Evolutionary conservation across 2,329 filamentous ascomycete species (phyloP).

Genomic region (Clonostachys rhizophaga): DNA sequence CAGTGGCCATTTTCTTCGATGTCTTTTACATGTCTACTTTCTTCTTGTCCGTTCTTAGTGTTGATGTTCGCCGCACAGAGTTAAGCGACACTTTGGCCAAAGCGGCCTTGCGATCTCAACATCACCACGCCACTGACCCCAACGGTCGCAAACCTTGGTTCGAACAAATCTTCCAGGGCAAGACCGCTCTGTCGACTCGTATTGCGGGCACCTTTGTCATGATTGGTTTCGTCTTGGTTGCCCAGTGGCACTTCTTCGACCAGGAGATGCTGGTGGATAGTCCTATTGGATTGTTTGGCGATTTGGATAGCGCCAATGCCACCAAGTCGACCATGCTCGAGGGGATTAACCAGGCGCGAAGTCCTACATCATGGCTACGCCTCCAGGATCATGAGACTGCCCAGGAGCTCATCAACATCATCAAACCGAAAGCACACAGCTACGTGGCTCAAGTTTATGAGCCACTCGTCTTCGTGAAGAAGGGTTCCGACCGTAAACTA

Average conservation of each 20-base stretch:
- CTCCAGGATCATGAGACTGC: slow-evolving; percentile 78
- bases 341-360: slow-evolving; percentile 68
- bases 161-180: slow-evolving; percentile 58
- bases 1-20: slow-evolving; percentile 71
- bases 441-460: slow-evolving; percentile 73
- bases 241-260: slow-evolving; percentile 76
- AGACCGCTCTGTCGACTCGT: slow-evolving; percentile 63
- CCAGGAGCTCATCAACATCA: slow-evolving; percentile 68
- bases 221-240: slow-evolving; percentile 65
- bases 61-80: slow-evolving; percentile 73
- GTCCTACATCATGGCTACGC: slow-evolving; percentile 71
- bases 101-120: slow-evolving; percentile 27
- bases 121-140: neutral
- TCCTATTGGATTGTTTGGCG: slow-evolving; percentile 3
- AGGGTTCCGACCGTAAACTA: slow-evolving; percentile 61
- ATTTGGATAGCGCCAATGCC: neutral
- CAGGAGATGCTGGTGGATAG: slow-evolving; percentile 37
- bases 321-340: slow-evolving; percentile 27
- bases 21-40: slow-evolving; percentile 77
- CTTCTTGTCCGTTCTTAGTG: slow-evolving; percentile 73
- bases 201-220: slow-evolving; percentile 72
- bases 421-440: slow-evolving; percentile 67
- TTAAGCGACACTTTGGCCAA: slow-evolving; percentile 67
- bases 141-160: slow-evolving; percentile 38
- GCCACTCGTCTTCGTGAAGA: slow-evolving; percentile 67